These are phyloP conservation scores for Chiua virens DNA, from an alignment of 768 basidiomycete species.

Conservation along the genomic window DNA sequence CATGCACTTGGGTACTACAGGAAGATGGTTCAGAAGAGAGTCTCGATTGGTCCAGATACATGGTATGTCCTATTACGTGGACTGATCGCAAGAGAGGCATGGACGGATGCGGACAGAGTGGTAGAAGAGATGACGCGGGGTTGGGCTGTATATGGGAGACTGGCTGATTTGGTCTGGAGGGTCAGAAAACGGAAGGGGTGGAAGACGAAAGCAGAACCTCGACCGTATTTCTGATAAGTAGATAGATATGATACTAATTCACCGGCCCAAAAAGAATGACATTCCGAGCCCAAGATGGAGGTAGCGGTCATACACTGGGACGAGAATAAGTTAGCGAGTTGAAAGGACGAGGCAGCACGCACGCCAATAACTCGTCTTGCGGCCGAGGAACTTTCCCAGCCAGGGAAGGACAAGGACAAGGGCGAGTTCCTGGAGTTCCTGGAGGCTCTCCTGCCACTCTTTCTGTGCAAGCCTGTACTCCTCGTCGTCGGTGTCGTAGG, in stretches of 20 bases:
- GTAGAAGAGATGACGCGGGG: constrained; percentile 58
- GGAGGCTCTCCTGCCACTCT: constrained; percentile 91
- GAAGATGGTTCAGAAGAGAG: constrained; percentile 53
- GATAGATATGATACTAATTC: constrained; percentile 3
- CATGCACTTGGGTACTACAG: constrained; percentile 58
- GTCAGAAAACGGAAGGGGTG: constrained; percentile 43
- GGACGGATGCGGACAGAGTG: constrained; percentile 59
- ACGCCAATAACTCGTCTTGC: constrained; percentile 88
- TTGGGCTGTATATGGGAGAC: constrained; percentile 43
- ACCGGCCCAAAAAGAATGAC: constrained; percentile 59
- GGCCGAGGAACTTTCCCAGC: constrained; percentile 85
- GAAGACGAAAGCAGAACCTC: constrained; percentile 27
- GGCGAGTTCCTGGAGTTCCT: constrained; percentile 80
- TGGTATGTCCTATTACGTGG: constrained; percentile 78
- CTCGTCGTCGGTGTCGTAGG: constrained; percentile 64
- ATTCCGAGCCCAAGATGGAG: constrained; percentile 59
- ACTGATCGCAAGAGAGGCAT: constrained; percentile 55
- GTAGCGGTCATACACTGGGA: constrained; percentile 70
- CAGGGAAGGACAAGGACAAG: constrained; percentile 81
- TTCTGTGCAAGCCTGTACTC: constrained; percentile 77
- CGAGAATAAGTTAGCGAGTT: constrained; percentile 10
- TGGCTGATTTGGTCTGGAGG: constrained; percentile 49
- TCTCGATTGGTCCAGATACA: constrained; percentile 58
- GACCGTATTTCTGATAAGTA: constrained; percentile 30
- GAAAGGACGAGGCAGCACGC: constrained; percentile 30